Conservation (phyloP, 2,329 filamentous ascomycete genomes). For the Sporothrix variecibatus region DNA sequence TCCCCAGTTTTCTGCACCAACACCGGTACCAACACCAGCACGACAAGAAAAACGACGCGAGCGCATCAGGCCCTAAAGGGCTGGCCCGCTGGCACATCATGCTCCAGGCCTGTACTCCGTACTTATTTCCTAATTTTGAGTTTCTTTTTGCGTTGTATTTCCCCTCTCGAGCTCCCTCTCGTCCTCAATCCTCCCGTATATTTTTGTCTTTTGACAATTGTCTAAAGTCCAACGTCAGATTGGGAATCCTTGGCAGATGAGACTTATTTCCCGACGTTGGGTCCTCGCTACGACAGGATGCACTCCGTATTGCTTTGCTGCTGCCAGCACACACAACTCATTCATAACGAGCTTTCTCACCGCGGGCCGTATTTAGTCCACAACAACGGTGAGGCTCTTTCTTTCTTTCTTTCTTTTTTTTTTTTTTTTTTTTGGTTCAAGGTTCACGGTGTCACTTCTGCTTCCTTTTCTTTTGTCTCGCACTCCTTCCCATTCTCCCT, state of each 20-base stretch:
- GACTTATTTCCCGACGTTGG: constrained; percentile 8
- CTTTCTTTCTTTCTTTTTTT: neutral
- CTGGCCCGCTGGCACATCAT: constrained; percentile 1
- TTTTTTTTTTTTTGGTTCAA: neutral
- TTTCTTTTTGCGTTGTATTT: neutral
- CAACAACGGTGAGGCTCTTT: neutral
- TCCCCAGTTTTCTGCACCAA: no score
- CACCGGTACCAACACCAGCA: no score
- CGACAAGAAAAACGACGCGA: no score
- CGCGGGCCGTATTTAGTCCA: neutral
- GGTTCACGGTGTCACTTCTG: neutral
- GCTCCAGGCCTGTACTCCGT: neutral
- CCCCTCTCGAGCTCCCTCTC: neutral
- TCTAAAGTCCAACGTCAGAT: constrained; percentile 17
- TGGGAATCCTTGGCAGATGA: constrained; percentile 19
- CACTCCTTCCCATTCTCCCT: neutral
- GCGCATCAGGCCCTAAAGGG: no score
- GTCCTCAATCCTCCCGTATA: neutral
- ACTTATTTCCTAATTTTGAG: neutral
- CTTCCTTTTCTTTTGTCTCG: neutral
- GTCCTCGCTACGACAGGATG: neutral
- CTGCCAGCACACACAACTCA: neutral
- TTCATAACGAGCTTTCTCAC: neutral
- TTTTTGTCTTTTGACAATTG: neutral
- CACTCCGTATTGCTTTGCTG: neutral